A percentile compares a stretch with the other conserved stretches of the same genome.
These are phyloP conservation scores for Penicillium samsonianum DNA, from an alignment of 495 filamentous ascomycete genomes.

Conservation along the genomic window DNA sequence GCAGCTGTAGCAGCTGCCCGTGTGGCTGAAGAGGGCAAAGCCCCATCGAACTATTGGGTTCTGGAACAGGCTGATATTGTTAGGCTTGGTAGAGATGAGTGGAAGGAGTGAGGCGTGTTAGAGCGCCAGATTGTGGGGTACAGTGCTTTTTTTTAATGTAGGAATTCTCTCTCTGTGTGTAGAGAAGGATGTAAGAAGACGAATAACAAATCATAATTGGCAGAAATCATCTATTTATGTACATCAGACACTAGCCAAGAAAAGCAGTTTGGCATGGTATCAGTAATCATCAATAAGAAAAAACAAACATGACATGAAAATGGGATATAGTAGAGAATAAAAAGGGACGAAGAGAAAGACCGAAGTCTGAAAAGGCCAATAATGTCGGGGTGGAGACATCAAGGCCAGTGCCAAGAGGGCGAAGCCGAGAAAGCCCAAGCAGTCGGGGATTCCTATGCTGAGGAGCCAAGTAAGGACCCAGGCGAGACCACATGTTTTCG, in stretches of 20 bases:
- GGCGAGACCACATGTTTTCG: neutral
- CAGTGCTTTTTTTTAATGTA: neutral
- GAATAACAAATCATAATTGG: neutral
- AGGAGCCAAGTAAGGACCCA: neutral
- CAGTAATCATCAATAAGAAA: neutral
- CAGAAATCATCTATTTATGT: neutral
- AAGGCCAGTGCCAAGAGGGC: neutral
- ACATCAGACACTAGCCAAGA: neutral
- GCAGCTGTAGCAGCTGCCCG: constrained; percentile 40
- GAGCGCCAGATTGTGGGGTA: neutral
- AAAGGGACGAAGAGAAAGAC: neutral
- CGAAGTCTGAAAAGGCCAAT: neutral
- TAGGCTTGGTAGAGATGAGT: constrained; percentile 37
- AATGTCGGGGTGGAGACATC: neutral
- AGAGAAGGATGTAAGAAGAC: neutral
- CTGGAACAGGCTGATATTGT: constrained; percentile 40
- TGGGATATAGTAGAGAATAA: neutral
- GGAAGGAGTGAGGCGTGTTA: constrained; percentile 27
- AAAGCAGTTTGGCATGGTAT: neutral
- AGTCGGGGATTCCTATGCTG: neutral
- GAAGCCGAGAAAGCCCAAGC: neutral
- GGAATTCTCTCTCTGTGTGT: neutral
- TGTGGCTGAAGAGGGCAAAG: constrained; percentile 36
- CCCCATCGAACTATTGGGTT: constrained; percentile 38
- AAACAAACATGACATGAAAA: neutral